Conservation (phyloP, 305 asterid genomes). For the Solanum hybrid region DNA sequence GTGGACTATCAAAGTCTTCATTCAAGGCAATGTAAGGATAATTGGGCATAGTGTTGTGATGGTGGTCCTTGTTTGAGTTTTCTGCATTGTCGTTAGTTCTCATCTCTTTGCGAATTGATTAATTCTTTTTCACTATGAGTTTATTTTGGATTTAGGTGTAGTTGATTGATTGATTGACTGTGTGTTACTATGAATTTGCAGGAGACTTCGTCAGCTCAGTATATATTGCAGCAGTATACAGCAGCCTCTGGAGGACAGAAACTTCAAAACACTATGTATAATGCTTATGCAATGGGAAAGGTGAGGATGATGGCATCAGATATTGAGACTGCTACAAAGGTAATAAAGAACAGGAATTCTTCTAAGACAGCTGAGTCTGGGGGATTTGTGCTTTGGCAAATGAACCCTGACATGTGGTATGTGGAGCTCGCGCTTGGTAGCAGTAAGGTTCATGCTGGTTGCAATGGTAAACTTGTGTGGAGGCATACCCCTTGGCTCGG, state of each 20-base stretch:
- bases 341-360: constrained; percentile 60
- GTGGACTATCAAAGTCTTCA: not conserved
- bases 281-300: constrained; percentile 90
- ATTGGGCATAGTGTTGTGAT: not conserved
- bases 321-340: constrained; percentile 79
- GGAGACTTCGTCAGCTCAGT: constrained; percentile 93
- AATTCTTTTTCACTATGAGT: not conserved
- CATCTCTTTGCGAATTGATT: not conserved
- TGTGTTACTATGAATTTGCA: constrained; percentile 12
- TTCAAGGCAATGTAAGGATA: constrained; percentile 2
- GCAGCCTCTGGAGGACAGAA: constrained; percentile 95
- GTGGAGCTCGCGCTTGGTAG: constrained; percentile 84
- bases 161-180: not conserved
- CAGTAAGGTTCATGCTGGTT: constrained; percentile 88
- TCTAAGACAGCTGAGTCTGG: constrained; percentile 69
- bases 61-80: not conserved
- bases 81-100: not conserved
- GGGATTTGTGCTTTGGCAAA: constrained; percentile 88
- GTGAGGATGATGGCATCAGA: constrained; percentile 78
- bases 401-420: constrained; percentile 93
- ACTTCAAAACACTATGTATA: constrained; percentile 65
- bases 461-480: constrained; percentile 89
- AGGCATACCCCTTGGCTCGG: constrained; percentile 97
- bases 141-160: not conserved
- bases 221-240: constrained; percentile 80